These are phyloP conservation scores for Spizellomyces punctatus DNA, from an alignment of 192 early-diverging fungal species.

Conservation along the genomic window DNA sequence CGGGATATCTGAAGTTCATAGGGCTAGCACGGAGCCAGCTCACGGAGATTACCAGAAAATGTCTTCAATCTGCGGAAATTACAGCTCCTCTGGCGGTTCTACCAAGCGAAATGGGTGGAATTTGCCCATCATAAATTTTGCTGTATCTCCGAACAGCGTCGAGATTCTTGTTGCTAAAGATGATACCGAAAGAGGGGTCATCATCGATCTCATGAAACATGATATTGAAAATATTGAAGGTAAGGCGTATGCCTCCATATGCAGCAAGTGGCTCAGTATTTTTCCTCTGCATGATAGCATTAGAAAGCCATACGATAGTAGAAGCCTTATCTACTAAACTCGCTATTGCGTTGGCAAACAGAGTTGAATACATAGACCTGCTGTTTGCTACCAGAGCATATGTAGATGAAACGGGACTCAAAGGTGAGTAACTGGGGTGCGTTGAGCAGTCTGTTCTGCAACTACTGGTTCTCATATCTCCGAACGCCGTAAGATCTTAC, in stretches of 20 bases:
- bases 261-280: neutral
- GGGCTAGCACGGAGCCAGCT: too few species aligned
- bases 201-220: neutral
- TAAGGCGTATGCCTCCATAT: neutral
- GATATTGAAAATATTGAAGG: slow-evolving; percentile 6
- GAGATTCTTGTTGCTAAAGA: slow-evolving; percentile 19
- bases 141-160: slow-evolving; percentile 23
- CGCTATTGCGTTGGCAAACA: neutral
- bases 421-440: neutral
- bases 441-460: neutral
- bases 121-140: neutral
- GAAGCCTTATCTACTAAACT: neutral
- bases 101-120: too few species aligned
- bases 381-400: too few species aligned
- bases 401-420: too few species aligned
- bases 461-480: neutral
- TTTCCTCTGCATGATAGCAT: neutral
- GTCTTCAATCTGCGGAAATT: too few species aligned
- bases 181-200: neutral
- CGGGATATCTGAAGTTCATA: too few species aligned
- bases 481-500: neutral
- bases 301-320: neutral
- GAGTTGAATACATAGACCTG: neutral
- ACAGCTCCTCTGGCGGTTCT: too few species aligned
- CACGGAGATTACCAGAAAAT: too few species aligned